Evolutionary conservation across 495 filamentous ascomycete species (phyloP).

Genomic region (Choiromyces venosus): DNA sequence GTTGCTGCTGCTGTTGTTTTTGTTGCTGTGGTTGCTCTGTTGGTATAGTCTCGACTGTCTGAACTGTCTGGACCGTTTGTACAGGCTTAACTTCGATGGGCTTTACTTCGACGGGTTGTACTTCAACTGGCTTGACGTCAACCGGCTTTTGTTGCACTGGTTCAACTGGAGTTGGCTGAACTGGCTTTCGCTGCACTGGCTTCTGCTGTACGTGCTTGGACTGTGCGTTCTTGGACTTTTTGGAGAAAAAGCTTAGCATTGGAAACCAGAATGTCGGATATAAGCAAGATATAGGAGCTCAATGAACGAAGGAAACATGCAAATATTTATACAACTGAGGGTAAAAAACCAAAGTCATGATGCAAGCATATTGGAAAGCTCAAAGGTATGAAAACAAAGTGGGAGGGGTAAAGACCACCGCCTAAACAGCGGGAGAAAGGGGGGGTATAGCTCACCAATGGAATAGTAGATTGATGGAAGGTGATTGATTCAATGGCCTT

Average conservation of each 20-base stretch:
- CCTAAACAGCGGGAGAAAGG: conserved; percentile 30
- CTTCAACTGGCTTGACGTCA: conserved; percentile 16
- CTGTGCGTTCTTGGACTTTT: conserved; percentile 20
- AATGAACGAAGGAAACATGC: background rate
- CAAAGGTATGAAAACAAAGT: conserved; percentile 35
- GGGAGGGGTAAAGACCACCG: conserved; percentile 25
- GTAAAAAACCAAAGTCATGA: conserved; percentile 5
- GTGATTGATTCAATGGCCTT: conserved; percentile 4
- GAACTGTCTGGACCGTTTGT: conserved; percentile 10
- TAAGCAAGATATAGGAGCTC: background rate
- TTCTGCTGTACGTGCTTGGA: conserved; percentile 19
- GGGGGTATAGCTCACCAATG: conserved; percentile 30
- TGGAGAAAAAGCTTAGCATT: conserved; percentile 31
- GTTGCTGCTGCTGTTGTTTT: conserved; percentile 12
- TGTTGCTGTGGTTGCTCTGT: background rate
- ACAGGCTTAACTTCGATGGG: conserved; percentile 13
- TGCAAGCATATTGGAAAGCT: conserved; percentile 15
- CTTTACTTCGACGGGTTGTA: conserved; percentile 9
- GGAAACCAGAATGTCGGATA: conserved; percentile 19
- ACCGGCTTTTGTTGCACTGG: conserved; percentile 10
- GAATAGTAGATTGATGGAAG: conserved; percentile 17
- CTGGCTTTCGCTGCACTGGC: conserved; percentile 10
- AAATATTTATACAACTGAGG: background rate
- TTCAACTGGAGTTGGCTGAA: conserved; percentile 4
- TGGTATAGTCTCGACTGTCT: background rate